Evolutionary conservation across 2,329 filamentous ascomycete genomes (phyloP).

Genomic region (Curvularia hawaiiensis): DNA sequence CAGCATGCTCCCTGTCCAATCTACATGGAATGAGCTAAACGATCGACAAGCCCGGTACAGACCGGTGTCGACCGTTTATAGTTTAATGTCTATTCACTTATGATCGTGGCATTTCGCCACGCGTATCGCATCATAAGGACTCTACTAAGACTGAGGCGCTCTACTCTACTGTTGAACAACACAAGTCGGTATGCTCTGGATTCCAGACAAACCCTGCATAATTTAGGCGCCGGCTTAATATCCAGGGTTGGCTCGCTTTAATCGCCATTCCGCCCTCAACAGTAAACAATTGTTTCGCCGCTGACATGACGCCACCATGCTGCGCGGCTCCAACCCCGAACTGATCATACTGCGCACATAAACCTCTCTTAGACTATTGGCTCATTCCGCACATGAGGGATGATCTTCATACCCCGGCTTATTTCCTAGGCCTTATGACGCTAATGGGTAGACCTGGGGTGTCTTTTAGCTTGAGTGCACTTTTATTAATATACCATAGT

Average conservation of each 20-base stretch:
- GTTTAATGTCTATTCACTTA: neutral
- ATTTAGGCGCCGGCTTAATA: neutral
- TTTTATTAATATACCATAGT: conserved; percentile 1
- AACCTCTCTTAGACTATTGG: conserved; percentile 4
- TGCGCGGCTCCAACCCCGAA: neutral
- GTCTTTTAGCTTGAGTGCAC: neutral
- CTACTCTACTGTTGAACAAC: neutral
- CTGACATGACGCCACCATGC: conserved; percentile 6
- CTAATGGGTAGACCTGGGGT: neutral
- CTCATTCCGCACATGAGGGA: neutral
- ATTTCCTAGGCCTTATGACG: conserved; percentile 2
- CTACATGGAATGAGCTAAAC: neutral
- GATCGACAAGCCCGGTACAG: neutral
- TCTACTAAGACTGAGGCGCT: neutral
- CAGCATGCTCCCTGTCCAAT: neutral
- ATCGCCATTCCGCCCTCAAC: neutral
- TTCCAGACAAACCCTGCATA: neutral
- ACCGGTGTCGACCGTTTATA: neutral
- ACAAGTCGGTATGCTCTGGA: neutral
- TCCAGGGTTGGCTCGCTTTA: neutral
- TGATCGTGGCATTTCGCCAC: neutral
- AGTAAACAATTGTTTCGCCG: conserved; percentile 1
- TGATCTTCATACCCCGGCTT: conserved; percentile 5
- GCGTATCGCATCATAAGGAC: neutral
- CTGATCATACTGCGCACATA: neutral